phyloP scores from a whole-genome alignment of 2,329 filamentous ascomycete genomes.

The Nemania sp. region DNA sequence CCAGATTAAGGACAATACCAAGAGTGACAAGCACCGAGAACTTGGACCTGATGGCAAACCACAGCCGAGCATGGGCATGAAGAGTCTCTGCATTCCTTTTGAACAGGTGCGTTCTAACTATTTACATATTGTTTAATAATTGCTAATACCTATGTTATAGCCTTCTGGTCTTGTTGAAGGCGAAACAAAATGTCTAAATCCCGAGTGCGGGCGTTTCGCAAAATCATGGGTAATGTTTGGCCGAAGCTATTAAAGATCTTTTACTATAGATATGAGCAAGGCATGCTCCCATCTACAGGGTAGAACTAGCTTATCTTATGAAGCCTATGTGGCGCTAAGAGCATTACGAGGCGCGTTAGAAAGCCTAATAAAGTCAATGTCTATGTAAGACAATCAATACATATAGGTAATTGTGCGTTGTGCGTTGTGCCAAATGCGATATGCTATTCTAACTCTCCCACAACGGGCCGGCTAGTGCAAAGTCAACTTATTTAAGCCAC shows the following conservation, averaged over 20 bases:
- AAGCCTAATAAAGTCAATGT: background rate
- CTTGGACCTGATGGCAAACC: slow-evolving; percentile 63
- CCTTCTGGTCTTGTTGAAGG: slow-evolving; percentile 82
- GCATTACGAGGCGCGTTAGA: background rate
- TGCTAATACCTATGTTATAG: slow-evolving; percentile 75
- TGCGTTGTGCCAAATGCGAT: background rate
- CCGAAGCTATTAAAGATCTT: slow-evolving; percentile 69
- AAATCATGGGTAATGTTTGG: slow-evolving; percentile 95
- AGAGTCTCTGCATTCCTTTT: slow-evolving; percentile 79
- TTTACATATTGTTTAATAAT: slow-evolving; percentile 53
- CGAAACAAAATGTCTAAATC: slow-evolving; percentile 92
- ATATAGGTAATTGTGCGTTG: too few species aligned
- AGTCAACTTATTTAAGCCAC: too few species aligned
- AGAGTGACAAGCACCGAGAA: slow-evolving; percentile 74
- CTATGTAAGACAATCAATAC: background rate
- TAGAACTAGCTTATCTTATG: background rate
- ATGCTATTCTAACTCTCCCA: background rate
- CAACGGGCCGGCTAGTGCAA: background rate
- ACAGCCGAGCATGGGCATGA: slow-evolving; percentile 73
- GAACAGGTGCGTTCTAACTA: slow-evolving; percentile 65
- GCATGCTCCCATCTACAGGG: background rate
- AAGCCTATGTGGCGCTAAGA: background rate
- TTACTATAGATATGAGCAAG: slow-evolving; percentile 8
- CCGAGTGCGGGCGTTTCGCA: slow-evolving; percentile 80
- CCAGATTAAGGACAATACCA: slow-evolving; percentile 92